Percentiles rank a stretch among this genome's conserved stretches.
Conservation (phyloP, 2,329 filamentous ascomycete genomes). For the Trichoderma koningii region DNA sequence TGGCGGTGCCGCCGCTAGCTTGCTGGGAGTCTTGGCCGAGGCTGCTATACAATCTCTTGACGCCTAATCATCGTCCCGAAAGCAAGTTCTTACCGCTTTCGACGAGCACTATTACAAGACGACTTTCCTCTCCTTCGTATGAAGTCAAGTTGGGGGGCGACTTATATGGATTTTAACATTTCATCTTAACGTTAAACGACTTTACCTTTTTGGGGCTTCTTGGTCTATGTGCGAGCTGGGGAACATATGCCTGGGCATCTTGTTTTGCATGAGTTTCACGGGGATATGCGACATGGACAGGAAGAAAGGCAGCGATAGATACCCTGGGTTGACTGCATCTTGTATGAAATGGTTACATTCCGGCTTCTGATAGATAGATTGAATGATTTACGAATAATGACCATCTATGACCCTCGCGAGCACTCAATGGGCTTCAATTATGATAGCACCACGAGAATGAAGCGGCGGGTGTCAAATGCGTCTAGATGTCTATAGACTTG, state of each 20-base stretch:
- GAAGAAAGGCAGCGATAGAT: not conserved
- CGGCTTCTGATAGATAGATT: slow-evolving; percentile 5
- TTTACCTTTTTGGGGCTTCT: not conserved
- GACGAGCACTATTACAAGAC: not conserved
- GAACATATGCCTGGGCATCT: not conserved
- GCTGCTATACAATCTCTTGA: slow-evolving; percentile 44
- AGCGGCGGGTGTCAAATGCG: too few relatives aligned
- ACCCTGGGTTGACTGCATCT: slow-evolving; percentile 5
- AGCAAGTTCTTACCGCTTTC: too few relatives aligned
- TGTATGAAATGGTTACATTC: not conserved
- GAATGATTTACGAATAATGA: slow-evolving; percentile 21
- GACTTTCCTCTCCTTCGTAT: not conserved
- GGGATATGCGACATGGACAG: not conserved
- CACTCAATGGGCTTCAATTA: not conserved
- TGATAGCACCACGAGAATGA: too few relatives aligned
- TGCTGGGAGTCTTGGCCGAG: slow-evolving; percentile 60
- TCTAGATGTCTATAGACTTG: not conserved
- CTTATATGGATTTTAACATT: not conserved
- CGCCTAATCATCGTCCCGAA: not conserved
- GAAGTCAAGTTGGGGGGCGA: too few relatives aligned
- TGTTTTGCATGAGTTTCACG: not conserved
- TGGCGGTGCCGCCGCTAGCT: slow-evolving; percentile 60
- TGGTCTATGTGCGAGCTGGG: not conserved
- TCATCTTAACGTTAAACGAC: not conserved
- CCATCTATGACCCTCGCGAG: not conserved